Conservation (phyloP, 345 rosid species). For the Eucalyptus erythrocorys region DNA sequence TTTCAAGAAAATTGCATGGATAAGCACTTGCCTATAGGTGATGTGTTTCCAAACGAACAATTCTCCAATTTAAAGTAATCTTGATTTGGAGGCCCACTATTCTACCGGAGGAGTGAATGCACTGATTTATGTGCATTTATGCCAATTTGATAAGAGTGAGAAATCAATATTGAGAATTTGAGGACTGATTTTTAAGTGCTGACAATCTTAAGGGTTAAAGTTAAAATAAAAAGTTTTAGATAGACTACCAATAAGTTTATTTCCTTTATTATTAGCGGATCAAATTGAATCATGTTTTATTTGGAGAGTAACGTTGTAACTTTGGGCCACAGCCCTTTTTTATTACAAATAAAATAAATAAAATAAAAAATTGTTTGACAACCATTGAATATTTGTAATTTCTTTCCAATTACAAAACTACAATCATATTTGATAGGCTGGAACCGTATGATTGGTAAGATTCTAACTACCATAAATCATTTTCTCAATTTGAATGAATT, state of each 20-base stretch:
- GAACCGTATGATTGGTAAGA: neutral
- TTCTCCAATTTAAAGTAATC: neutral
- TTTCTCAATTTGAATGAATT: no score
- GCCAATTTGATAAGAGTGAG: neutral
- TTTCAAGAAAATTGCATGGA: neutral
- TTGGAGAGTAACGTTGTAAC: rapidly evolving
- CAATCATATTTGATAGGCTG: neutral
- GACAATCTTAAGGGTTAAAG: neutral
- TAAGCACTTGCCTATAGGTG: neutral
- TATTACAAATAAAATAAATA: no score
- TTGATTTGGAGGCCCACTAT: neutral
- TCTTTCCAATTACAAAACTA: neutral
- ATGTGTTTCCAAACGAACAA: neutral
- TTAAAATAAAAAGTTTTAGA: no score
- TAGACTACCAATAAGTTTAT: no score
- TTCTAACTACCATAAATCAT: no score
- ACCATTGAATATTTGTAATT: neutral
- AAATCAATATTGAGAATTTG: neutral
- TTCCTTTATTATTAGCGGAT: no score
- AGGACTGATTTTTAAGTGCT: neutral
- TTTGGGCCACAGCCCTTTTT: no score
- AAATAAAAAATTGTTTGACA: neutral
- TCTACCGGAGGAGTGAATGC: neutral
- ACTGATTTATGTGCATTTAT: neutral
- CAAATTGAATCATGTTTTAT: no score